These are phyloP conservation scores for Aquilaria yunnanensis DNA, from an alignment of 345 rosid genomes.

Conservation along the genomic window DNA sequence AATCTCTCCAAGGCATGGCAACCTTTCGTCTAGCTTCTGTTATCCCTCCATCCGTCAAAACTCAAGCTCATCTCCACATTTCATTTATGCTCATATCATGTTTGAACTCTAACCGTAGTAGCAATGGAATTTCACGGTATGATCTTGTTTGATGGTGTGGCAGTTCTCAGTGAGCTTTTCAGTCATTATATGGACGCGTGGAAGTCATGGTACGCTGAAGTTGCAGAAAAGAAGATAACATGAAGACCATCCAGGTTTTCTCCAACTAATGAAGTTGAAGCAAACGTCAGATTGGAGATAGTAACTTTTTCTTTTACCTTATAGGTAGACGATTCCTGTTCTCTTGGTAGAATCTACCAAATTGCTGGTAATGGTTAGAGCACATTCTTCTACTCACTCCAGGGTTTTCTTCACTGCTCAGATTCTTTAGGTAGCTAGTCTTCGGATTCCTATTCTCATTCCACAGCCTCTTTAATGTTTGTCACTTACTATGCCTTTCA, in stretches of 20 bases:
- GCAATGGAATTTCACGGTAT: slow-evolving; percentile 4
- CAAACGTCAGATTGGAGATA: neutral
- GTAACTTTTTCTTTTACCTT: too few relatives aligned
- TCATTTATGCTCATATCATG: slow-evolving; percentile 1
- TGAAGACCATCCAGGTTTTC: slow-evolving; percentile 8
- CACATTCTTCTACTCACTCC: too few relatives aligned
- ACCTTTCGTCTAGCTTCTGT: neutral
- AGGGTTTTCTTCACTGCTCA: too few relatives aligned
- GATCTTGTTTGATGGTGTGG: slow-evolving; percentile 23
- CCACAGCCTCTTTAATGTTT: too few relatives aligned
- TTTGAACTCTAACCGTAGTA: neutral
- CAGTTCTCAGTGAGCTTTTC: slow-evolving; percentile 65
- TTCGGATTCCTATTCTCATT: too few relatives aligned
- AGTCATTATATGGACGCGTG: slow-evolving; percentile 63
- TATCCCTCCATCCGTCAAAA: neutral
- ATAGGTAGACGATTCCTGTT: too few relatives aligned
- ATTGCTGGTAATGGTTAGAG: too few relatives aligned
- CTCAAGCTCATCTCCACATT: neutral
- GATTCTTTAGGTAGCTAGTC: too few relatives aligned
- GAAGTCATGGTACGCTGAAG: slow-evolving; percentile 60
- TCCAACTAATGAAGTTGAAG: slow-evolving; percentile 11
- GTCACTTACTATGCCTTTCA: too few relatives aligned
- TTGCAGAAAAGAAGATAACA: slow-evolving; percentile 29
- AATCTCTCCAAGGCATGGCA: neutral
- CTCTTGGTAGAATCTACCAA: too few relatives aligned